Conservation (phyloP, 2,329 filamentous ascomycete genomes). For the Byssochlamys sp. region DNA sequence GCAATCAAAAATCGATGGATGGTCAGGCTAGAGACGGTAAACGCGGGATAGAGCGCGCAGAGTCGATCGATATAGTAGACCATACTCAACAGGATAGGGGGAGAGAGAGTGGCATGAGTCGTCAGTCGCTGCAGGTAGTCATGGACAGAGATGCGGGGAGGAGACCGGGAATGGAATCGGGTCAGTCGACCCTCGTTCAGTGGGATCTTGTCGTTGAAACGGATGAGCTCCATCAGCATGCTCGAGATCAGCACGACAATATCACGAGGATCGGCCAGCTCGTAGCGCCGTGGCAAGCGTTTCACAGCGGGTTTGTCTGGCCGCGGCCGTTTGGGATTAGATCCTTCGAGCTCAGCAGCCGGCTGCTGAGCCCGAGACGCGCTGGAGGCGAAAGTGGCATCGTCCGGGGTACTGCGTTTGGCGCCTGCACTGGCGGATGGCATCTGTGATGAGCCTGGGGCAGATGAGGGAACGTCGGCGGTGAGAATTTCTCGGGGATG, state of each 20-base stretch:
- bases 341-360: conserved; percentile 19
- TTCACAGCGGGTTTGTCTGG: conserved; percentile 41
- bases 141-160: conserved; percentile 84
- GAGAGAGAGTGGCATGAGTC: conserved; percentile 84
- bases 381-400: neutral
- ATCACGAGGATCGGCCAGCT: conserved; percentile 71
- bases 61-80: conserved; percentile 97
- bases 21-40: conserved; percentile 91
- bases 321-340: conserved; percentile 38
- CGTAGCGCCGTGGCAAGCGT: conserved; percentile 59
- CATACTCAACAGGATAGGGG: conserved; percentile 92
- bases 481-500: conserved; percentile 6
- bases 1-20: conserved; percentile 96
- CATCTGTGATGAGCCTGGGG: conserved; percentile 7
- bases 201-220: conserved; percentile 80
- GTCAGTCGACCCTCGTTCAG: conserved; percentile 78
- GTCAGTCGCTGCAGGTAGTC: conserved; percentile 91
- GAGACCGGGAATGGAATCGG: conserved; percentile 81
- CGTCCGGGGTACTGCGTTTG: conserved; percentile 12
- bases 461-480: neutral
- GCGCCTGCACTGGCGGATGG: conserved; percentile 8
- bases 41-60: conserved; percentile 82
- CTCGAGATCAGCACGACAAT: conserved; percentile 83
- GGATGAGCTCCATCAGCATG: conserved; percentile 91
- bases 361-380: conserved; percentile 10